A percentile compares a stretch with the other conserved stretches of the same genome.
Conservation (phyloP, 106 monocot species). For the Hemerocallis citrina region DNA sequence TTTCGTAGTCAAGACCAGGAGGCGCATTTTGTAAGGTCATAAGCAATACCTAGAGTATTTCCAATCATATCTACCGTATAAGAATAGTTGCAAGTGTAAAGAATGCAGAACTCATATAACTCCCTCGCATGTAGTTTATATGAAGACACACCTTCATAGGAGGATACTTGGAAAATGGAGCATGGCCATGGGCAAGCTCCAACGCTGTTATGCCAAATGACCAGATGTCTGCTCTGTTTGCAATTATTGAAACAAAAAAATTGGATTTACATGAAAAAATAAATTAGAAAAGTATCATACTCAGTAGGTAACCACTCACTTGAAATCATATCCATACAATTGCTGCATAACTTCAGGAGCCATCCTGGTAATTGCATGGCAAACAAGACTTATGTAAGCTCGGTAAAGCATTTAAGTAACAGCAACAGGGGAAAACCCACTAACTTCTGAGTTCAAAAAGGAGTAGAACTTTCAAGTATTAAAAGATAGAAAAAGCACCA, state of each 20-base stretch:
- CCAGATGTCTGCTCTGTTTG: constrained; percentile 93
- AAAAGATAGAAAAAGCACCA: constrained; percentile 37
- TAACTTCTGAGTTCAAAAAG: neutral
- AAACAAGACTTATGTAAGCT: neutral
- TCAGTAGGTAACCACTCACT: constrained; percentile 46
- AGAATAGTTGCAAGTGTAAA: constrained; percentile 1
- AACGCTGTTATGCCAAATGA: constrained; percentile 93
- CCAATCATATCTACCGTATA: neutral
- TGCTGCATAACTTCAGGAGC: constrained; percentile 99
- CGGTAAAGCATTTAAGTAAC: too few relatives aligned
- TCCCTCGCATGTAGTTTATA: neutral
- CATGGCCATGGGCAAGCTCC: constrained; percentile 97
- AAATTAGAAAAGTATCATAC: neutral
- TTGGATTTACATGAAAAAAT: neutral
- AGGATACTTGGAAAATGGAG: constrained; percentile 93
- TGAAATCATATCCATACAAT: constrained; percentile 93
- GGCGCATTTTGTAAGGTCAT: constrained; percentile 99
- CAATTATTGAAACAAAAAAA: neutral
- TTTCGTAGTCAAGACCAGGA: constrained; percentile 86
- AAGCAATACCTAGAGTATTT: constrained; percentile 58
- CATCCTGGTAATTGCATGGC: constrained; percentile 56
- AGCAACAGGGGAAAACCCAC: too few relatives aligned
- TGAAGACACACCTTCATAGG: constrained; percentile 77
- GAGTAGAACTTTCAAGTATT: neutral
- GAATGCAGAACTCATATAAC: neutral